phyloP scores from a whole-genome alignment of 768 basidiomycete genomes.

The Tulasnella sp. region DNA sequence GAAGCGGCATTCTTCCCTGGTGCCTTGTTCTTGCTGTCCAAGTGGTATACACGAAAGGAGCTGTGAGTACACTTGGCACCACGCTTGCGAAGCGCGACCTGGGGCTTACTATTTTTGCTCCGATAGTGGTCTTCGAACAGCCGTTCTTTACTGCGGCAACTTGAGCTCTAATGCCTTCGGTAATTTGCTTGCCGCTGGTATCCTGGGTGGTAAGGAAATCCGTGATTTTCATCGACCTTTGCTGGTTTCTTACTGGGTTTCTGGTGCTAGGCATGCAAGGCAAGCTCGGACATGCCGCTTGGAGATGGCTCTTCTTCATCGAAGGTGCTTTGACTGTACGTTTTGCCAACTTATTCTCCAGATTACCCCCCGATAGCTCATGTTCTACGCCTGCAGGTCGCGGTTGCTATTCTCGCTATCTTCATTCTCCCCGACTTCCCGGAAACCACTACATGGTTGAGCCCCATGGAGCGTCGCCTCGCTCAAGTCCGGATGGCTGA shows the following conservation, averaged over 20 bases:
- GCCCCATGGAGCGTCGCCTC: conserved; percentile 47
- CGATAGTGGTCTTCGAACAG: conserved; percentile 48
- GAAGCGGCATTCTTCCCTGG: conserved; percentile 31
- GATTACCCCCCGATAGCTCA: neutral
- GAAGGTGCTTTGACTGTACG: conserved; percentile 27
- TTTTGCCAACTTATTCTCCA: neutral
- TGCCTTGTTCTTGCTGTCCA: conserved; percentile 53
- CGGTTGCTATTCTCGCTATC: conserved; percentile 44
- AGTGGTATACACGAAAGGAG: conserved; percentile 34
- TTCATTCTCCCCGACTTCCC: conserved; percentile 73
- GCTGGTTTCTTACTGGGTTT: neutral
- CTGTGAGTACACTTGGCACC: conserved; percentile 24
- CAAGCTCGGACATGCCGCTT: conserved; percentile 43
- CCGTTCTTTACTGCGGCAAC: conserved; percentile 61
- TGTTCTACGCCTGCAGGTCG: conserved; percentile 25
- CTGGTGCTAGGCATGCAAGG: conserved; percentile 48
- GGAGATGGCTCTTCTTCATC: conserved; percentile 64
- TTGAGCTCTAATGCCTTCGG: conserved; percentile 79
- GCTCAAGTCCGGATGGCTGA: conserved; percentile 51
- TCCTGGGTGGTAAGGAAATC: conserved; percentile 40
- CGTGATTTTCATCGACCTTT: neutral
- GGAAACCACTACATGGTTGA: conserved; percentile 48
- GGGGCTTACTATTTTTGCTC: conserved; percentile 17
- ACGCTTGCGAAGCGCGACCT: conserved; percentile 24
- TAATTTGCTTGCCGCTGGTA: conserved; percentile 65